A percentile compares a stretch with the other conserved stretches of the same genome.
These are phyloP conservation scores for Trypanosomatidae sp. DNA, from an alignment of 208 protist species.

Conservation along the genomic window DNA sequence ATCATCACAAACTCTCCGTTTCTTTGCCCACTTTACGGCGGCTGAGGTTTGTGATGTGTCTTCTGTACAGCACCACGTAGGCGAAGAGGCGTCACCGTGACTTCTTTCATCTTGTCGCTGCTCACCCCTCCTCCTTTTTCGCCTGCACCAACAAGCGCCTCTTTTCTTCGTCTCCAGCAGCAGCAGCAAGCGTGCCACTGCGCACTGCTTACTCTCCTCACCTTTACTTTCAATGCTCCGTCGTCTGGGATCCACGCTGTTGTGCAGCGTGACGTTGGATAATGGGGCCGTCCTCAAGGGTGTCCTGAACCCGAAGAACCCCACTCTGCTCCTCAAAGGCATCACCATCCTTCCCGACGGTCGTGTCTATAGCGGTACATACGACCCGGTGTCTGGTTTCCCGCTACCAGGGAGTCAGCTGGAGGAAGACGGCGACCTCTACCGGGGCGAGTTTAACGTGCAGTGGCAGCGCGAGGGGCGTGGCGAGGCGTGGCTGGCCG, in stretches of 20 bases:
- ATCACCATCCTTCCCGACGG: slow-evolving; percentile 73
- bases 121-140: neutral
- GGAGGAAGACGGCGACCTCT: slow-evolving; percentile 90
- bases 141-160: neutral
- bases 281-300: slow-evolving; percentile 76
- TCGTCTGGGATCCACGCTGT: slow-evolving; percentile 16
- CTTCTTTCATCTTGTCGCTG: neutral
- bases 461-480: slow-evolving; percentile 86
- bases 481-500: slow-evolving; percentile 85
- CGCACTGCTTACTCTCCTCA: neutral
- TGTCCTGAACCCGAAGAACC: slow-evolving; percentile 52
- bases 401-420: slow-evolving; percentile 75
- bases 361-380: slow-evolving; percentile 72
- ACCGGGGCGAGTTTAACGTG: slow-evolving; percentile 82
- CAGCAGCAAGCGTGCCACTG: neutral
- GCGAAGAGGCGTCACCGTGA: neutral
- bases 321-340: slow-evolving; percentile 57
- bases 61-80: neutral
- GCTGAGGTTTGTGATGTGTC: neutral
- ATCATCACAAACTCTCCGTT: neutral
- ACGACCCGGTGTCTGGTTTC: slow-evolving; percentile 58
- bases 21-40: neutral
- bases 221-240: slow-evolving; percentile 23
- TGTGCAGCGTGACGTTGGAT: slow-evolving; percentile 51
- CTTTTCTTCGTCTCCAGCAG: neutral